Evolutionary conservation across 2,329 filamentous ascomycete genomes (phyloP), one percentile per base, ranked within the genome.

Genomic region (Chaetomiaceae sp.): DNA sequence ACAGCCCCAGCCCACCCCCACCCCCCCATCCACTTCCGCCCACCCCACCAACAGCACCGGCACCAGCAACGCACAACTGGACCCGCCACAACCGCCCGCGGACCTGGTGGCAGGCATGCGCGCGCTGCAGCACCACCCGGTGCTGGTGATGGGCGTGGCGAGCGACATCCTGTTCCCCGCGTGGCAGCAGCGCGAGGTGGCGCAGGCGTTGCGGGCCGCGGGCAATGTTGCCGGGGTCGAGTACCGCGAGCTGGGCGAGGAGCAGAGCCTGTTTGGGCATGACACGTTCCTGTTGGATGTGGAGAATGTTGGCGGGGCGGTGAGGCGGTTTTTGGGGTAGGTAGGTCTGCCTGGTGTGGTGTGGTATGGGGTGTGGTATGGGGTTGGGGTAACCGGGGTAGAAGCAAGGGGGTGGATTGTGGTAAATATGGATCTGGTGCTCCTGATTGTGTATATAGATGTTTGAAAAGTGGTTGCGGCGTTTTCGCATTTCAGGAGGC

Each of bases 131-230:
- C 76, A 90, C 51, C 91, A 84, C 40, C 87, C 88, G 0, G 84
- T 88, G 1, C 74, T 98, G 18, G 87, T 98, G 10, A 83, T 98
- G 71, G 93, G 93, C 27, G 93, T 97, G 4, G 88, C 88, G 0
- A 96, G 88, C 58, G 93, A 98, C 62, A 97, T 96, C 40, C 70
- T 98, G 29, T 98, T 98, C 68, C 93, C 93, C 0, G 89, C 93
- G 0, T 98, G 93, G 91, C 93, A 98, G 70, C 93, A 98, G 70
- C 80, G 87, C 43, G 93, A 98, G 66, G 83, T 98, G 51, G 91
- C 90, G 3, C 83, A 91, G 60, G 85, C 91, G 3, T 71, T 98
- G 53, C 79, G 81, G 22, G 22, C 22, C 22, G 22, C 22, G 6
- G 22, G 22, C 22, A 9, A 93, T 1, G 97, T 95, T 60, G 74